Evolutionary conservation across 2,329 filamentous ascomycete species (phyloP), one percentile per base, ranked within the genome.

Genomic region (Teratosphaeriaceae sp.): DNA sequence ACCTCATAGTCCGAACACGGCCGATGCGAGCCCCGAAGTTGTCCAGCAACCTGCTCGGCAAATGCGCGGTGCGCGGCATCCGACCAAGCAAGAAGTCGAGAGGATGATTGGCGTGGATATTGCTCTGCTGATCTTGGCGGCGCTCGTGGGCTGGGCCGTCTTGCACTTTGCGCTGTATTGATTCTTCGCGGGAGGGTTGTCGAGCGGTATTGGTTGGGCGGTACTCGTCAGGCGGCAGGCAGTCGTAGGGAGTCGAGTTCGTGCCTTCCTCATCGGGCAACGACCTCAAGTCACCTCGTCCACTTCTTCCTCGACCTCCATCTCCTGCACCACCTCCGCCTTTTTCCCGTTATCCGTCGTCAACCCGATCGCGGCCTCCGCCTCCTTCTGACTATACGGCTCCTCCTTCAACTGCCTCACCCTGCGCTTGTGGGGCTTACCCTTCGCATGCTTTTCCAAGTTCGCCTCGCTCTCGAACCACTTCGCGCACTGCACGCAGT

Each of bases 341-440:
- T 49, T 51, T 47, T 54, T 56, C 50, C 78, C 78, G 63, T 88
- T 88, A 61, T 88, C 82, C 23, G 79, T 81, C 42, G 75, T 72
- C 43, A 89, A 67, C 29, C 87, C 87, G 26, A 82, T 72, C 0
- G 84, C 88, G 13, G 85, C 87, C 60, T 94, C 87, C 23, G 89
- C 87, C 55, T 89, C 80, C 59, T 86, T 85, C 59, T 94, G 88
- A 4, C 83, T 83, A 65, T 94, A 92, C 8, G 88, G 85, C 56
- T 87, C 86, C 59, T 94, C 88, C 50, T 80, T 79, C 47, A 98
- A 70, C 57, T 87, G 76, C 63, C 88, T 88, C 42, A 94, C 69
- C 63, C 90, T 94, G 72, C 88, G 80, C 77, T 89, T 96, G 69
- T 98, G 92, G 51, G 86, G 87, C 70, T 96, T 98, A 56, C 87